Conservation (phyloP, 331 rosid genomes). For the Ulmus americana region DNA sequence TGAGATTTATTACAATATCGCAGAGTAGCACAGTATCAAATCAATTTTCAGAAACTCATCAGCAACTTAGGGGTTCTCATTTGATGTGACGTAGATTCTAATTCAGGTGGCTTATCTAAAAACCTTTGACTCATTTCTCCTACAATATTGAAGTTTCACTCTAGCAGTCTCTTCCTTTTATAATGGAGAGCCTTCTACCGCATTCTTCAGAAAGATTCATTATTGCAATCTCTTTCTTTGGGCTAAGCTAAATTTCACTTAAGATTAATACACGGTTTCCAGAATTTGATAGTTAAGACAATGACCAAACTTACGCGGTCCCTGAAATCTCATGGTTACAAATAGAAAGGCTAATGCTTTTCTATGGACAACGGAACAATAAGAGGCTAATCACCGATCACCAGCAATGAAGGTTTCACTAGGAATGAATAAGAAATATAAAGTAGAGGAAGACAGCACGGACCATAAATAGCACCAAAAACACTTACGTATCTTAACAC, state of each 20-base stretch:
- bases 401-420: background rate
- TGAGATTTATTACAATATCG: background rate
- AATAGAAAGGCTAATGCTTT: no score
- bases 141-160: background rate
- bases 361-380: background rate
- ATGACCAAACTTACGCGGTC: no score
- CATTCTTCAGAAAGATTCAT: background rate
- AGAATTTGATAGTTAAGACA: no score
- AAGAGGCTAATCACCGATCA: background rate
- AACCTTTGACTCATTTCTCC: slow-evolving; percentile 13
- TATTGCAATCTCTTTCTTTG: background rate
- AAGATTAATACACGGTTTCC: no score
- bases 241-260: background rate
- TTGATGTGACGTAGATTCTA: slow-evolving; percentile 1
- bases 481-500: background rate
- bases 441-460: background rate
- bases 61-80: background rate
- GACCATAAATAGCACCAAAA: background rate
- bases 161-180: slow-evolving; percentile 1
- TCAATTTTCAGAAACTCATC: background rate
- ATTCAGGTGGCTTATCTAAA: slow-evolving; percentile 6
- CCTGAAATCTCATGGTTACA: no score
- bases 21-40: background rate
- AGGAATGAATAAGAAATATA: background rate
- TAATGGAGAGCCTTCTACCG: background rate